phyloP scores from a whole-genome alignment of 169 alveolate genomes.

The Plasmodium fragile region DNA sequence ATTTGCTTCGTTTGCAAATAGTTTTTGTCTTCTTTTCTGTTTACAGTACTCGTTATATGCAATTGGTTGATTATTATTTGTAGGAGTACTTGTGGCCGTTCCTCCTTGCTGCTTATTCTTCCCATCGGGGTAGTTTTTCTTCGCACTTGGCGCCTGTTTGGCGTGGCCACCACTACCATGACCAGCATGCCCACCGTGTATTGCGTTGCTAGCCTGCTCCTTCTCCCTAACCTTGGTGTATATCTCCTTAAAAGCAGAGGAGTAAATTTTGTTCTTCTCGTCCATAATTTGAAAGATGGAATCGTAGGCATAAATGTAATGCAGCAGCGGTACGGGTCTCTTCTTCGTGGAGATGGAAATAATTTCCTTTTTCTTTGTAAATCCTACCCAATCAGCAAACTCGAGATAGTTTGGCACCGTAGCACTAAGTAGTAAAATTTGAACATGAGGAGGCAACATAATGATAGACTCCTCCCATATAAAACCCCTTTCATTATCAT shows the following conservation, averaged over 20 bases:
- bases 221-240: constrained; percentile 72
- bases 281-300: constrained; percentile 60
- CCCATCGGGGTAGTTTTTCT: not conserved
- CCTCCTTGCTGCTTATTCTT: constrained; percentile 5
- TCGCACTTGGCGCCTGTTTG: constrained; percentile 40
- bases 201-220: constrained; percentile 76
- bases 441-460: constrained; percentile 93
- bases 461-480: constrained; percentile 99
- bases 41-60: constrained; percentile 65
- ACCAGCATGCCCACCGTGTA: constrained; percentile 33
- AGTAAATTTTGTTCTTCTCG: constrained; percentile 71
- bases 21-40: constrained; percentile 43
- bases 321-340: constrained; percentile 98
- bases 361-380: constrained; percentile 92
- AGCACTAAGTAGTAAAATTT: constrained; percentile 96
- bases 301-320: constrained; percentile 88
- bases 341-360: constrained; percentile 93
- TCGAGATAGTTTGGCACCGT: constrained; percentile 98
- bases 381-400: constrained; percentile 99
- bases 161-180: not conserved
- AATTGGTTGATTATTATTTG: not conserved
- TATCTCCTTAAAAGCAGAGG: constrained; percentile 79
- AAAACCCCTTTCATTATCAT: constrained; percentile 97
- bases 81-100: not conserved
- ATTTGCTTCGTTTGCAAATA: constrained; percentile 69